Percentiles rank a stretch among this genome's conserved stretches.
Conservation (phyloP, 441 rosid species). For the Metrosideros polymorpha region DNA sequence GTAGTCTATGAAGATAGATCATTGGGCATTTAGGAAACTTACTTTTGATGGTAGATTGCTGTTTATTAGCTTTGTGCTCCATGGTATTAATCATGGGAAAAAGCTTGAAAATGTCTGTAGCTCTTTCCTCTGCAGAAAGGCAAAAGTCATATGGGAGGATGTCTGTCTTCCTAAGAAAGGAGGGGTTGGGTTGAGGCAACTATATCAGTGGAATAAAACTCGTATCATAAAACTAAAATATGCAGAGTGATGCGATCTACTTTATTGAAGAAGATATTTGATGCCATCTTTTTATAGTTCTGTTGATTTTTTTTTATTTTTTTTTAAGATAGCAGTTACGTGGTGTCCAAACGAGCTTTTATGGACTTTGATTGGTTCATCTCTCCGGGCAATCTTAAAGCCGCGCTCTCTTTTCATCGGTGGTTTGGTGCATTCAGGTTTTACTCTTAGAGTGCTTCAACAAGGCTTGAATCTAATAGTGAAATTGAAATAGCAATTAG, state of each 20-base stretch:
- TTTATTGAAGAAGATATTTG: not conserved
- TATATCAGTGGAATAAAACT: not conserved
- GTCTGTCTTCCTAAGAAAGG: not conserved
- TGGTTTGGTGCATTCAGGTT: accelerated
- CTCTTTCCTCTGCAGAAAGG: not conserved
- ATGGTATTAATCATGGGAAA: no score
- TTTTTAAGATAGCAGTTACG: not conserved
- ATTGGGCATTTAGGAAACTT: not conserved
- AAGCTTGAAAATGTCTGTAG: not conserved
- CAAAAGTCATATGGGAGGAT: not conserved
- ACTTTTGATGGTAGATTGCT: not conserved
- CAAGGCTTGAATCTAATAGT: not conserved
- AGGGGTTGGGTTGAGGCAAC: not conserved
- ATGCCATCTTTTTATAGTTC: not conserved
- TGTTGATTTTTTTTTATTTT: not conserved
- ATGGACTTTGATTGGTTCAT: no score
- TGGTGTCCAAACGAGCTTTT: not conserved
- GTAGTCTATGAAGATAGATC: not conserved
- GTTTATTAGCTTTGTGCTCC: not conserved
- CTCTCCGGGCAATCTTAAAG: not conserved
- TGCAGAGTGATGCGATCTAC: not conserved
- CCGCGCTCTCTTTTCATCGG: accelerated
- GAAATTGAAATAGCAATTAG: not conserved
- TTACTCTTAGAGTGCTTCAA: accelerated
- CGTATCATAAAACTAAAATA: not conserved